phyloP scores from a whole-genome alignment of 2,329 filamentous ascomycete genomes.

The Dothistroma pini region DNA sequence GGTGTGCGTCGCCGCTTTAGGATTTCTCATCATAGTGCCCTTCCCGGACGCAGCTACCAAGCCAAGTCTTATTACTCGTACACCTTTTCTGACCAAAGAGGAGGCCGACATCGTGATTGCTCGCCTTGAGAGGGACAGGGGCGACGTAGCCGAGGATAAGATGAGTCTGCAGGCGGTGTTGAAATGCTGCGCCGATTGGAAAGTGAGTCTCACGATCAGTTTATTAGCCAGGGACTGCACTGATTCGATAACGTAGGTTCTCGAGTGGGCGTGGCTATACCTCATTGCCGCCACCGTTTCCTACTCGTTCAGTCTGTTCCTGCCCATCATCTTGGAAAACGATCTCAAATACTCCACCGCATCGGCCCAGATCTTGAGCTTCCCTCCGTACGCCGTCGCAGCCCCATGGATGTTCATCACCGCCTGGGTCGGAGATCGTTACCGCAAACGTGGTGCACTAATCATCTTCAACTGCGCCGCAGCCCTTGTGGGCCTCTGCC shows the following conservation, averaged over 20 bases:
- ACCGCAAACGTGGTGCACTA: slow-evolving; percentile 21
- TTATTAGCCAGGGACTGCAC: neutral
- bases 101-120: slow-evolving; percentile 31
- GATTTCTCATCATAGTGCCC: slow-evolving; percentile 32
- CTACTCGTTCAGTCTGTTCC: slow-evolving; percentile 39
- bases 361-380: slow-evolving; percentile 33
- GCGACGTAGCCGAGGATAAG: slow-evolving; percentile 34
- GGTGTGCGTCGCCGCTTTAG: slow-evolving; percentile 34
- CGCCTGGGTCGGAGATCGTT: slow-evolving; percentile 22
- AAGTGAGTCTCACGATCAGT: slow-evolving; percentile 21
- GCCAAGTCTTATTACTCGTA: slow-evolving; percentile 18
- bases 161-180: slow-evolving; percentile 23
- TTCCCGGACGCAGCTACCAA: slow-evolving; percentile 27
- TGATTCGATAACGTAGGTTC: slow-evolving; percentile 26
- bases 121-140: slow-evolving; percentile 38
- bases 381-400: slow-evolving; percentile 35
- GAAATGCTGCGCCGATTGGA: slow-evolving; percentile 36
- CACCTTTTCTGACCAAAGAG: slow-evolving; percentile 21
- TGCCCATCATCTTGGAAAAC: slow-evolving; percentile 37
- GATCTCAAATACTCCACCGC: slow-evolving; percentile 38
- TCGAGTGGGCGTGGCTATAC: slow-evolving; percentile 34
- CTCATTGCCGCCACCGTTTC: slow-evolving; percentile 29
- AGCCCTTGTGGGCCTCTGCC: slow-evolving; percentile 16
- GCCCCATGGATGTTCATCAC: slow-evolving; percentile 31
- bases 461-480: slow-evolving; percentile 18